These are phyloP conservation scores for Paecilomyces sp. DNA, from an alignment of 2,329 filamentous ascomycete species.

Conservation along the genomic window DNA sequence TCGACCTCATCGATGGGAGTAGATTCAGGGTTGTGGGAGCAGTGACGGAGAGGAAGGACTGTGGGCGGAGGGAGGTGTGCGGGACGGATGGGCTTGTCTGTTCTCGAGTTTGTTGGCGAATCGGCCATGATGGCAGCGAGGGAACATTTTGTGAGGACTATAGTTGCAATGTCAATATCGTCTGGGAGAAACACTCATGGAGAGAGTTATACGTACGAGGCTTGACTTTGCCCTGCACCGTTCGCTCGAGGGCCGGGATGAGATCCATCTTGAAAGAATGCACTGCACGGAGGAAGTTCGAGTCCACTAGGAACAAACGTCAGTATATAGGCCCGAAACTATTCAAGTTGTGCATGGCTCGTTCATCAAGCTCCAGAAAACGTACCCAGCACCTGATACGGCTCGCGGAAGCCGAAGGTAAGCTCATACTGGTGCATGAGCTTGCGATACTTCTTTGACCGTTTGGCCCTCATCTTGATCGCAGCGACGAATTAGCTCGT, in stretches of 20 bases:
- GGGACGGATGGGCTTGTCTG: slow-evolving; percentile 33
- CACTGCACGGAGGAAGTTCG: slow-evolving; percentile 74
- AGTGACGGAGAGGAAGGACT: slow-evolving; percentile 38
- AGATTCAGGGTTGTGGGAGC: slow-evolving; percentile 37
- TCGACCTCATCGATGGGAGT: slow-evolving; percentile 37
- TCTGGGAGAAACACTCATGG: not conserved
- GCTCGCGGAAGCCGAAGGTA: slow-evolving; percentile 83
- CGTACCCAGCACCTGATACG: slow-evolving; percentile 78
- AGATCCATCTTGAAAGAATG: slow-evolving; percentile 85
- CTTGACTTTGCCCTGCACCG: slow-evolving; percentile 81
- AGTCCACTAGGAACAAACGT: slow-evolving; percentile 54
- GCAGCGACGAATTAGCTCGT: slow-evolving; percentile 3
- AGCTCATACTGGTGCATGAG: slow-evolving; percentile 88
- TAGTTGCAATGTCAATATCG: slow-evolving; percentile 28
- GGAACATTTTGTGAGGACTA: slow-evolving; percentile 67
- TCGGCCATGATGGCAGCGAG: slow-evolving; percentile 36
- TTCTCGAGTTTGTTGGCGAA: slow-evolving; percentile 30
- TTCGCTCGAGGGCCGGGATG: slow-evolving; percentile 66
- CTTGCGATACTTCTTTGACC: slow-evolving; percentile 72
- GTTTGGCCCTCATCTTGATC: slow-evolving; percentile 59
- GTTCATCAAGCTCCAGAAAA: slow-evolving; percentile 5
- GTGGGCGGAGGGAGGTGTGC: slow-evolving; percentile 39
- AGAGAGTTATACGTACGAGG: slow-evolving; percentile 50
- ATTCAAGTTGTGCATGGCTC: not conserved
- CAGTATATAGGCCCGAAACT: slow-evolving; percentile 4